Conservation (phyloP, 2,329 filamentous ascomycete species). For the Fusarium sp. region DNA sequence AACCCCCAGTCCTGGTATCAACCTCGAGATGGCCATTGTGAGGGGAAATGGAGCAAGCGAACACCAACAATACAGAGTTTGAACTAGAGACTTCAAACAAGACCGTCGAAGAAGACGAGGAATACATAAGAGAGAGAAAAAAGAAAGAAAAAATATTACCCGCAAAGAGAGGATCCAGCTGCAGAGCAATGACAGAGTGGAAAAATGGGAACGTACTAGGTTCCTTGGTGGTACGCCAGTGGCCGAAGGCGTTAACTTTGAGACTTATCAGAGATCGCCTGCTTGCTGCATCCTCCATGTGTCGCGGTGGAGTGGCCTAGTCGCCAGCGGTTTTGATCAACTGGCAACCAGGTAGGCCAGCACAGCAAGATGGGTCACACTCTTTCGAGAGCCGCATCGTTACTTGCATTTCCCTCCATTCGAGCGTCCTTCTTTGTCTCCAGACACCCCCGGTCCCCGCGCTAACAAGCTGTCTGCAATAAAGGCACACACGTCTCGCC, state of each 20-base stretch:
- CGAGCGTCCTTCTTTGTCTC: conserved; percentile 57
- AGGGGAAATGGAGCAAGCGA: conserved; percentile 15
- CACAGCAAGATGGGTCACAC: conserved; percentile 87
- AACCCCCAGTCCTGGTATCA: conserved; percentile 25
- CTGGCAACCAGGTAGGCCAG: conserved; percentile 89
- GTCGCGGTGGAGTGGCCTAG: conserved; percentile 74
- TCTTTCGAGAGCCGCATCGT: conserved; percentile 76
- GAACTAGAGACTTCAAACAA: conserved; percentile 9
- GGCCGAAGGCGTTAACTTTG: conserved; percentile 52
- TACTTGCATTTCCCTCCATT: conserved; percentile 69
- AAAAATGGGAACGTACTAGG: conserved; percentile 45
- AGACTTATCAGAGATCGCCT: conserved; percentile 62
- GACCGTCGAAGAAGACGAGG: conserved; percentile 5
- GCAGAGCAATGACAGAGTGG: conserved; percentile 27
- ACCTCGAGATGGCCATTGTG: conserved; percentile 15
- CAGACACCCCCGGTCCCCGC: conserved; percentile 66
- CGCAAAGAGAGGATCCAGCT: conserved; percentile 33
- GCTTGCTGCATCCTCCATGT: conserved; percentile 61
- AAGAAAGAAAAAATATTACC: conserved; percentile 26
- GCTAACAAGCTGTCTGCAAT: conserved; percentile 70
- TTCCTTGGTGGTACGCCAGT: conserved; percentile 49
- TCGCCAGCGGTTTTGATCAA: conserved; percentile 76
- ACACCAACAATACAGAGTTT: conserved; percentile 25
- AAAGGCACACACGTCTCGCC: conserved; percentile 71
- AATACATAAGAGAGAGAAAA: conserved; percentile 3